These are phyloP conservation scores for Aureobasidium sp. DNA, from an alignment of 2,329 filamentous ascomycete species.

Conservation along the genomic window DNA sequence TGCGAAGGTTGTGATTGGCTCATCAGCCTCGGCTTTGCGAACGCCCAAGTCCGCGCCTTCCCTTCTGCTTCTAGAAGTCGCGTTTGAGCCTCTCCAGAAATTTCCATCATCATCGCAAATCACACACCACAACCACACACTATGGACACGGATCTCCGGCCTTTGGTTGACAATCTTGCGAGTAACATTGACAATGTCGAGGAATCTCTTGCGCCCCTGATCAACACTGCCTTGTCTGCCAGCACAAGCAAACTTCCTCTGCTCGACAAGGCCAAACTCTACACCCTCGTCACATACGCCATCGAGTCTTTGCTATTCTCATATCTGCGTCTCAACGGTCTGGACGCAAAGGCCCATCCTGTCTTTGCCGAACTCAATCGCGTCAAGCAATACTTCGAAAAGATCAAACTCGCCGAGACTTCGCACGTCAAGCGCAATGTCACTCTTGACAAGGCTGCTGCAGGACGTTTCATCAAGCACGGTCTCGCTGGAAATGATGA, in stretches of 20 bases:
- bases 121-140: conserved; percentile 12
- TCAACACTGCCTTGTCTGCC: conserved; percentile 57
- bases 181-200: conserved; percentile 70
- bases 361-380: conserved; percentile 80
- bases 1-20: conserved; percentile 8
- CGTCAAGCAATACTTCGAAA: conserved; percentile 85
- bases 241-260: conserved; percentile 73
- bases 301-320: conserved; percentile 88
- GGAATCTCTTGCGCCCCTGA: conserved; percentile 64
- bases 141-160: conserved; percentile 56
- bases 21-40: conserved; percentile 1
- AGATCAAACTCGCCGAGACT: conserved; percentile 73
- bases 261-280: conserved; percentile 91
- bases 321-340: conserved; percentile 69
- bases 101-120: not conserved
- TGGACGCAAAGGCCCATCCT: conserved; percentile 75
- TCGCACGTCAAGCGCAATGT: conserved; percentile 52
- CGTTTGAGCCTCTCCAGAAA: not conserved
- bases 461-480: conserved; percentile 73
- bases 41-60: not conserved
- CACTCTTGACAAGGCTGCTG: conserved; percentile 65
- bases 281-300: conserved; percentile 79
- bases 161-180: conserved; percentile 63
- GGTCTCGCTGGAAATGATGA: conserved; percentile 55
- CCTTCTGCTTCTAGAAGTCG: conserved; percentile 11